Conservation (phyloP, 495 filamentous ascomycete genomes). For the Trichocladium uniseriatum region DNA sequence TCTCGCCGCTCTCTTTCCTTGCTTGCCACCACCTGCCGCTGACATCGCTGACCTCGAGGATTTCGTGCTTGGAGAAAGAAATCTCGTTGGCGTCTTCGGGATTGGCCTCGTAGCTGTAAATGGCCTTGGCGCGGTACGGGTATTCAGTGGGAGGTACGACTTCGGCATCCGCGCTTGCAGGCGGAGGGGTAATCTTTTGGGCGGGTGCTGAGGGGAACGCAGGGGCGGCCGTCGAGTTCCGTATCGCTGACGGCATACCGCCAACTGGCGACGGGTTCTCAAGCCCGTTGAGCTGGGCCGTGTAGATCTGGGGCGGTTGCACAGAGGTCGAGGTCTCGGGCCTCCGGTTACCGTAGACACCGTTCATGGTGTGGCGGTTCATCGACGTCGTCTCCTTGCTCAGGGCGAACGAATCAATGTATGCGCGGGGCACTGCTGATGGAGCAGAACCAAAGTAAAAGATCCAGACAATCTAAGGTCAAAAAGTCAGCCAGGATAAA, state of each 20-base stretch:
- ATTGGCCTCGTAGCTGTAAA: conserved; percentile 97
- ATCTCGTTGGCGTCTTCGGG: conserved; percentile 96
- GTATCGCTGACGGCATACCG: conserved; percentile 43
- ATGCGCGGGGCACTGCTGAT: conserved; percentile 75
- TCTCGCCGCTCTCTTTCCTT: conserved; percentile 87
- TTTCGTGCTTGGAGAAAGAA: conserved; percentile 91
- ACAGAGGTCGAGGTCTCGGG: conserved; percentile 75
- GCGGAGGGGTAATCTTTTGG: conserved; percentile 29
- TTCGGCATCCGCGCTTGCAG: conserved; percentile 43
- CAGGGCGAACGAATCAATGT: conserved; percentile 91
- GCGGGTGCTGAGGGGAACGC: conserved; percentile 29
- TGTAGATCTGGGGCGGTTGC: conserved; percentile 90
- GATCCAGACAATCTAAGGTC: conserved; percentile 82
- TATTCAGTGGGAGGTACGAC: conserved; percentile 82
- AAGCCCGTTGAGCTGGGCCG: conserved; percentile 86
- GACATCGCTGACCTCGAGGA: conserved; percentile 93
- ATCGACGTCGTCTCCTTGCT: conserved; percentile 66
- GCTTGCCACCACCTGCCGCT: conserved; percentile 99
- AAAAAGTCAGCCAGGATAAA: conserved; percentile 12
- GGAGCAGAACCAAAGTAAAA: conserved; percentile 96
- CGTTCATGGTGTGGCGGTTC: conserved; percentile 61
- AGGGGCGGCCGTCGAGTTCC: conserved; percentile 29
- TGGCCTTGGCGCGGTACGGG: conserved; percentile 93
- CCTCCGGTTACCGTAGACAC: conserved; percentile 45
- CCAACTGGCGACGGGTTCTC: conserved; percentile 92